Conservation (phyloP, 257 asterid species). For the Scutellaria galericulata region DNA sequence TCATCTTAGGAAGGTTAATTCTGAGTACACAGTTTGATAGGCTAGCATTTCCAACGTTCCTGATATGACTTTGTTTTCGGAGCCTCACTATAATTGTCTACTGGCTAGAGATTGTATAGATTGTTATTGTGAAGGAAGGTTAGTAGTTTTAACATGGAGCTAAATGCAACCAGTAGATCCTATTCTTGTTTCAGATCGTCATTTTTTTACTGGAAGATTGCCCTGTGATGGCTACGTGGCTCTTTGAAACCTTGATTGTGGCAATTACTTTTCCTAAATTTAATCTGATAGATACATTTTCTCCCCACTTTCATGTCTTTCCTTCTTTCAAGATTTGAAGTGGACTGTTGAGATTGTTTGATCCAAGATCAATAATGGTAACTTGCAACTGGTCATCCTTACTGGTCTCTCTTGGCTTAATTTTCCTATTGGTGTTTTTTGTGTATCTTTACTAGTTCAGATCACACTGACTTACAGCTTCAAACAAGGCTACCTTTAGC, state of each 20-base stretch:
- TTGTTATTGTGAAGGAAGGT: not conserved
- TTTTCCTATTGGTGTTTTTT: not conserved
- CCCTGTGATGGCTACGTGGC: not conserved
- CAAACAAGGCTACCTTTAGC: not conserved
- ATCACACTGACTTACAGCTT: not conserved
- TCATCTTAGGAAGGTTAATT: not conserved
- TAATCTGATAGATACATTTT: not conserved
- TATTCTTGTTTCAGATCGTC: conserved; percentile 4
- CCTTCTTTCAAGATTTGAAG: not conserved
- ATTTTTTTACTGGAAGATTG: conserved; percentile 6
- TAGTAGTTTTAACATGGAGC: not conserved
- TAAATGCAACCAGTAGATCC: not conserved
- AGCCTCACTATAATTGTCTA: not conserved
- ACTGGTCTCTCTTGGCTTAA: not conserved
- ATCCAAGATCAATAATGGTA: not conserved
- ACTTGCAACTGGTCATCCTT: not conserved
- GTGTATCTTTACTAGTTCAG: not conserved
- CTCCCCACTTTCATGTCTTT: not conserved
- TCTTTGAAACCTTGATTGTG: not conserved
- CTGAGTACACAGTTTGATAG: not conserved
- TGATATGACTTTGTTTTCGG: not conserved
- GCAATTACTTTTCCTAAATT: not conserved
- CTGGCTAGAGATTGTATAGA: conserved; percentile 10
- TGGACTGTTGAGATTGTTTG: conserved; percentile 4
- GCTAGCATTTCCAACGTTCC: conserved; percentile 1